Evolutionary conservation across 352 stramenopile genomes (phyloP), one percentile per base, ranked within the genome.

Genomic region (Peronospora belbahrii): DNA sequence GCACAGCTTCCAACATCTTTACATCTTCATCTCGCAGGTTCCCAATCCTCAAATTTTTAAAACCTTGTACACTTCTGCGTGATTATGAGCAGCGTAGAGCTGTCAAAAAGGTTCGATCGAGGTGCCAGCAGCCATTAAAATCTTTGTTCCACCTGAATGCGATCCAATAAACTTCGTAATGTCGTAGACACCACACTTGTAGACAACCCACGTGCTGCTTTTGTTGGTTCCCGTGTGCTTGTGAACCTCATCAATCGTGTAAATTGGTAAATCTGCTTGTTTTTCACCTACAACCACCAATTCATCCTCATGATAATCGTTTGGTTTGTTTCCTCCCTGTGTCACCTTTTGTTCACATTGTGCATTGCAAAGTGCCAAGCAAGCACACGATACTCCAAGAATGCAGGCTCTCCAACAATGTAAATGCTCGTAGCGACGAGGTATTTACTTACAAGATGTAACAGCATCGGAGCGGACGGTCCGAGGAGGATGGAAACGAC

Each of bases 11-110:
- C 3, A 96, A 61, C 48, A 95, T 72, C n/a, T 81, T 34, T 24
- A 97, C 88, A 25, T 89, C 85, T 30, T 95, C 77, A 44, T 86
- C 65, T 45, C 92, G 62, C 11, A 96, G 47, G 34, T 95, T 94
- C n/a, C 86, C 76, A 19, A 98, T 84, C 32, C 85, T 63, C 59
- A 97, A 65, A 78, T 79, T 52, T 97, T 83, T n/a, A 98, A 74
- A 6, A 98, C 84, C 25, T 83, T 67, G 53, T 96, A 79, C 5
- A 97, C 92, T 36, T 98, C 70, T 39, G 78, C 74, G 30, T 94
- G 86, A 48, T 97, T 96, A 59, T 99, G 96, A 45, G 97, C 91
- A 17, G 87, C 73, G 57, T 98, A 99, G 4, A 98, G 63, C 60
- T 97, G 84, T 95, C 95, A 98, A 52, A 97, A 98, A 9, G 83